Conservation (phyloP, 495 filamentous ascomycete genomes). For the Aspergillus leporis region DNA sequence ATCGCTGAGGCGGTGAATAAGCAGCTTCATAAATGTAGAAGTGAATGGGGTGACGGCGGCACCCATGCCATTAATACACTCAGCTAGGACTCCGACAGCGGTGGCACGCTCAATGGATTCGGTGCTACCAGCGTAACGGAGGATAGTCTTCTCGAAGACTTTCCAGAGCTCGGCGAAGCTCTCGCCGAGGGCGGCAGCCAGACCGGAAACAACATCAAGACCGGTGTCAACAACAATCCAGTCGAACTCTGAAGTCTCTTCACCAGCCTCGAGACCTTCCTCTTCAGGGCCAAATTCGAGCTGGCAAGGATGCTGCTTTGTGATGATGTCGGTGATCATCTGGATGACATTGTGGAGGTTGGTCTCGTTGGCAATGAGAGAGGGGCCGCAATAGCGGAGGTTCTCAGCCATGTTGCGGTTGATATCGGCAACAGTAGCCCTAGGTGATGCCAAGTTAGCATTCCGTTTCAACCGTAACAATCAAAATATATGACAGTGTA, state of each 20-base stretch:
- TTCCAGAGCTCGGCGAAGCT: slow-evolving; percentile 88
- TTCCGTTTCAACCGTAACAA: neutral
- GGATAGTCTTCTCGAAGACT: slow-evolving; percentile 84
- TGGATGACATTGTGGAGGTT: slow-evolving; percentile 66
- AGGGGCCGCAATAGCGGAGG: slow-evolving; percentile 86
- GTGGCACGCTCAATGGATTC: slow-evolving; percentile 85
- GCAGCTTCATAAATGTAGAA: slow-evolving; percentile 68
- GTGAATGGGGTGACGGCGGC: slow-evolving; percentile 76
- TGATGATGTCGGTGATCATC: slow-evolving; percentile 71
- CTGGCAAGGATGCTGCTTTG: slow-evolving; percentile 89
- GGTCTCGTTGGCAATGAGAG: slow-evolving; percentile 70
- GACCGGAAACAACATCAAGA: slow-evolving; percentile 80
- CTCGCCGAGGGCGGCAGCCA: slow-evolving; percentile 77
- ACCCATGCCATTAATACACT: slow-evolving; percentile 87
- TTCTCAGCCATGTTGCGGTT: slow-evolving; percentile 93
- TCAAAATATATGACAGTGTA: slow-evolving; percentile 17
- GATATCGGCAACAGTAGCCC: slow-evolving; percentile 88
- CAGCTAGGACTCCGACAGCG: slow-evolving; percentile 86
- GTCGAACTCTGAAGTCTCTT: slow-evolving; percentile 93
- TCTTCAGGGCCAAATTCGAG: slow-evolving; percentile 80
- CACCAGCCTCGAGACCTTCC: slow-evolving; percentile 63
- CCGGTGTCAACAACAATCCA: slow-evolving; percentile 95
- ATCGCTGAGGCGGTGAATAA: slow-evolving; percentile 84
- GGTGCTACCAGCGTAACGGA: slow-evolving; percentile 82
- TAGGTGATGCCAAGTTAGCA: slow-evolving; percentile 50